Evolutionary conservation across 75 land plant genomes (phyloP), one percentile per base, ranked within the genome.

Genomic region (Azolla pinnata): DNA sequence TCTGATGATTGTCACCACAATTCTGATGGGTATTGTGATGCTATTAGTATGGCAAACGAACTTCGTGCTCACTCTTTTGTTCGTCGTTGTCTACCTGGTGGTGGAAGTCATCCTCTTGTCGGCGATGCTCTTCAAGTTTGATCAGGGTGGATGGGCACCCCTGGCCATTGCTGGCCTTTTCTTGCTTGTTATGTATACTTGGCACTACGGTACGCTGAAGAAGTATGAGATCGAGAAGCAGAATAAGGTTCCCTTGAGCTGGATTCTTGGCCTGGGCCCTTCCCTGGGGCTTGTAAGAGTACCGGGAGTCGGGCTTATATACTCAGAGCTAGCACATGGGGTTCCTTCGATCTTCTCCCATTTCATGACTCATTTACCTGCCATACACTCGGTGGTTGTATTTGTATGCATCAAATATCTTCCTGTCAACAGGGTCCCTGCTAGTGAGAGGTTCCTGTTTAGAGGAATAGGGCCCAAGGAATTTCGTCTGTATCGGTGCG

Each of bases 91-190:
- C 12, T 91, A 82, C 20, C 62, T 87, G 1, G 26, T 61, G 0
- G 75, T 90, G 23, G 97, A 90, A 67, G 44, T 71, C 21, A 71
- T 81, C 3, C 87, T 87, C 54, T 69, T 90, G 42, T 81, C 79
- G n/a, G 78, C 93, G 0, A 79, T 80, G 4, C 56, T 90, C 25
- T 78, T 74, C 56, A 90, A 90, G 72, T 75, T 90, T 0, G 76
- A 79, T 40, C 84, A 87, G 68, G 92, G 88, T 42, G 97, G 97
- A 0, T 90, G 95, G 93, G 82, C 80, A 8, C 93, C 97, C 8
- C 78, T 90, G 25, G 88, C 84, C 40, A 82, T 90, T 29, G 84
- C 86, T 1, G 91, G 67, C 28, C 67, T 75, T 12, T 81, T 87
- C 60, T 65, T 83, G 17, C 5, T 76, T 59, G 65, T 90, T 52